These are phyloP conservation scores for Austroboletus festivus DNA, from an alignment of 768 basidiomycete species.

Conservation along the genomic window DNA sequence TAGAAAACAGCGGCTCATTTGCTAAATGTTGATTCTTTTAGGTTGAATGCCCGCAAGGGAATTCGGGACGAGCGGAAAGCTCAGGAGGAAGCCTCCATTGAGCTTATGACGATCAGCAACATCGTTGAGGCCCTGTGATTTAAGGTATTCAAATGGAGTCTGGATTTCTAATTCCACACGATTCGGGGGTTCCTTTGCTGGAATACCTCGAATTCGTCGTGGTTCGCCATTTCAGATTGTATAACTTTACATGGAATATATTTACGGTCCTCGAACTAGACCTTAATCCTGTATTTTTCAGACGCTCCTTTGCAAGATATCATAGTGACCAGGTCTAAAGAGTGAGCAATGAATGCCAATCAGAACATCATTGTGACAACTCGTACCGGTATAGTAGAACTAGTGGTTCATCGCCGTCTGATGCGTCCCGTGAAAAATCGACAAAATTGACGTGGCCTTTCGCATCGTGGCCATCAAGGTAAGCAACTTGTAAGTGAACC, in stretches of 20 bases:
- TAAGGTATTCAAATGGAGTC: too few species aligned
- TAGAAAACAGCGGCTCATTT: background rate
- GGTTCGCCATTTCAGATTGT: constrained; percentile 3
- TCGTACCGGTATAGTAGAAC: constrained; percentile 75
- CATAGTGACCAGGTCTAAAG: constrained; percentile 82
- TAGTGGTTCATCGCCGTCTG: constrained; percentile 48
- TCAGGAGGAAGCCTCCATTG: background rate
- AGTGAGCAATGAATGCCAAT: background rate
- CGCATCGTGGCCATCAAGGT: constrained; percentile 64
- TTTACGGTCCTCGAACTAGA: background rate
- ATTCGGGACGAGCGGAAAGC: constrained; percentile 18
- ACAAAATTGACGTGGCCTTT: constrained; percentile 62
- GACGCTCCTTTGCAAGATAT: constrained; percentile 44
- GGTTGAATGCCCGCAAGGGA: constrained; percentile 15
- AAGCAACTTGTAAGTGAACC: constrained; percentile 71
- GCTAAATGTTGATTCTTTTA: background rate
- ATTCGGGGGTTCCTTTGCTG: too few species aligned
- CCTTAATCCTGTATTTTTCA: constrained; percentile 4
- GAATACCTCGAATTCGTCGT: too few species aligned
- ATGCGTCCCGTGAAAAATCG: constrained; percentile 51
- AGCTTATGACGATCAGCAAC: constrained; percentile 24
- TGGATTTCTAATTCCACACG: too few species aligned
- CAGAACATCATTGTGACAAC: too few species aligned
- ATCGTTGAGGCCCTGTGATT: too few species aligned
- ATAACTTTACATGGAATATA: constrained; percentile 7